phyloP scores from a whole-genome alignment of 495 filamentous ascomycete genomes.

The Cercophora sp. region DNA sequence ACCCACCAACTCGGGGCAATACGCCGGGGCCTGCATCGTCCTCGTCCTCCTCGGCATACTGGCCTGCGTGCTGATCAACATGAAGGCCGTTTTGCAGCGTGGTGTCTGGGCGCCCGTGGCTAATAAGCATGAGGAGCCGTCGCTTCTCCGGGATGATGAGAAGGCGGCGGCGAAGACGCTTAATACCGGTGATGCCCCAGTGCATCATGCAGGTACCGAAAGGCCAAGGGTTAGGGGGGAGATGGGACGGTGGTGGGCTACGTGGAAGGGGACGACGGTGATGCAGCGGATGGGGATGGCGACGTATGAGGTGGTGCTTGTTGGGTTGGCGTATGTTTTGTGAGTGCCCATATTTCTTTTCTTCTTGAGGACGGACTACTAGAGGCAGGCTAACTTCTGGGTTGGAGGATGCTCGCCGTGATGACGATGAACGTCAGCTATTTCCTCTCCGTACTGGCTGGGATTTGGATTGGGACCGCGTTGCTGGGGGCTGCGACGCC shows the following conservation, averaged over 20 bases:
- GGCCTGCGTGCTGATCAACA: slow-evolving; percentile 59
- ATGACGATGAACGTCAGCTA: slow-evolving; percentile 6
- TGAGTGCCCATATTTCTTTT: neutral
- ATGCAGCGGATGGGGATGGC: slow-evolving; percentile 4
- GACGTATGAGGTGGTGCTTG: slow-evolving; percentile 4
- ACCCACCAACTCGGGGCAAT: slow-evolving; percentile 55
- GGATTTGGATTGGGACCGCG: neutral
- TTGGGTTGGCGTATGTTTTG: neutral
- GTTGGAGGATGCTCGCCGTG: neutral
- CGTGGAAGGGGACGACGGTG: slow-evolving; percentile 15
- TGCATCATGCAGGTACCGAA: neutral
- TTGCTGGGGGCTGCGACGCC: slow-evolving; percentile 1
- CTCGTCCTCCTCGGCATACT: slow-evolving; percentile 63
- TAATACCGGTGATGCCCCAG: neutral
- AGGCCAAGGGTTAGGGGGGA: neutral
- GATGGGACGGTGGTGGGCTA: slow-evolving; percentile 42
- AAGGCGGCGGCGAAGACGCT: neutral
- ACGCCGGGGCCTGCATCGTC: slow-evolving; percentile 76
- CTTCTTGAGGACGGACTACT: neutral
- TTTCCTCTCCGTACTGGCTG: slow-evolving; percentile 5
- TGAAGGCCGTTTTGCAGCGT: slow-evolving; percentile 43
- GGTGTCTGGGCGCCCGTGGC: slow-evolving; percentile 15
- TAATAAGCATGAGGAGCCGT: slow-evolving; percentile 8
- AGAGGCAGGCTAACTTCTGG: neutral
- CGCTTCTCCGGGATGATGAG: neutral